Base-by-base conservation (phyloP, 2,329 filamentous ascomycete genomes). In the Macroventuria anomochaeta region DNA sequence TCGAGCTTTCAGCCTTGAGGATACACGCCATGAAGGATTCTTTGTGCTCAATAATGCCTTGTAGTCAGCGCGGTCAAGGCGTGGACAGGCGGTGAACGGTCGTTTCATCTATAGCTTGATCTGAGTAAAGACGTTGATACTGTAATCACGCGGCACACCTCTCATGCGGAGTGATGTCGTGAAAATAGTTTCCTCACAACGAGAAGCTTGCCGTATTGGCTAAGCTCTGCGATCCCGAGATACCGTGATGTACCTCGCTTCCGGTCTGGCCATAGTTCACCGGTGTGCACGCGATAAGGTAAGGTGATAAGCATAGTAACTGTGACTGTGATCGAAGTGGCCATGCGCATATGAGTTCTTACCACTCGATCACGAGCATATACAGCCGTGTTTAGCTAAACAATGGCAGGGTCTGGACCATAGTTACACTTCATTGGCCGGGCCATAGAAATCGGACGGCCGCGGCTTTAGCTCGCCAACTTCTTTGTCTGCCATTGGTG, bases 321-420 rank as follows among this genome's bases (percentile, higher is more conserved):
- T n/a, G 34, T 48, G 38, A 54, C 21, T 33, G 44, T 44, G 44
- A 44, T 48, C 23, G 26, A 29, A 18, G 18, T 55, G 50, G 28
- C 42, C 44, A 37, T 41, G 53, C 47, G 42, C 53, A 59, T 37
- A 56, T 54, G 57, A 41, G 42, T 47, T 55, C 33, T 44, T 37
- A 40, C 41, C 42, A 49, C 43, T 58, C 41, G 53, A 56, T 63
- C 29, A 41, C 55, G 40, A 58, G 43, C 50, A 56, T 59, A 56
- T 60, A 59, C 53, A 58, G 57, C 61, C 61, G 61, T 58, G 48
- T 58, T 61, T 46, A 58, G 59, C 59, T 61, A 51, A 58, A 59
- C 41, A 50, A 36, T 32, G 36, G 46, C 44, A 58, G 58, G 58
- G 51, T 52, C 32, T 56, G 17, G 21, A 21, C 36, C n/a, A 49